Conservation (phyloP, 31 red algal species). For the Porphyra umbilicalis region DNA sequence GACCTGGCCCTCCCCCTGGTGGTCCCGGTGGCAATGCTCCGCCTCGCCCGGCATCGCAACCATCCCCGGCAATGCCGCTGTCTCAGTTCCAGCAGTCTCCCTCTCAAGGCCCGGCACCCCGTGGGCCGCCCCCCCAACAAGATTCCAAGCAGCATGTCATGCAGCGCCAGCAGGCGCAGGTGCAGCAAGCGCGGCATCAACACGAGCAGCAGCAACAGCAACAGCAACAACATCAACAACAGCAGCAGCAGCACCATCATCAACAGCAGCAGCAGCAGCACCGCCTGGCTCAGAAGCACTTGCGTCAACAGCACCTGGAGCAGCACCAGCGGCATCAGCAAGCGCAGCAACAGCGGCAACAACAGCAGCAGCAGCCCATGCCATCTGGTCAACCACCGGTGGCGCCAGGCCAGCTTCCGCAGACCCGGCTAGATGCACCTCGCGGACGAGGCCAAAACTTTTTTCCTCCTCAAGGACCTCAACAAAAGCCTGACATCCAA, state of each 20-base stretch:
- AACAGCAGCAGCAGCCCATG: too few species aligned
- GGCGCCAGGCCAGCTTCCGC: background rate
- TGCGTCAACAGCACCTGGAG: conserved; percentile 8
- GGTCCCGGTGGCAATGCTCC: conserved; percentile 1
- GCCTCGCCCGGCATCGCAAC: background rate
- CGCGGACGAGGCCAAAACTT: background rate
- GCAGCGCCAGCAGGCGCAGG: background rate
- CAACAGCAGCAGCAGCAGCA: background rate
- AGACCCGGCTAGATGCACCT: background rate
- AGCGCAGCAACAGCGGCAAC: conserved; percentile 4
- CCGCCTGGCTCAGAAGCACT: background rate
- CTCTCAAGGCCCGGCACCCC: background rate
- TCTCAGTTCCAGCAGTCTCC: background rate
- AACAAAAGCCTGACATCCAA: background rate
- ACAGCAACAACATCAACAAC: conserved; percentile 15
- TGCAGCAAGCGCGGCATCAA: background rate
- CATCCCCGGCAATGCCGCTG: background rate
- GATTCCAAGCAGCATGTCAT: background rate
- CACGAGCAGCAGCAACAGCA: conserved; percentile 13
- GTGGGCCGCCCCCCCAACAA: background rate
- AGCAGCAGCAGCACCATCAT: conserved; percentile 12
- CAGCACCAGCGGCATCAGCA: conserved; percentile 10
- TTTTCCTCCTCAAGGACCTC: background rate
- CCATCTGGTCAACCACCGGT: too few species aligned
- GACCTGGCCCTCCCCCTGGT: background rate